A percentile compares a stretch with the other conserved stretches of the same genome.
These are phyloP conservation scores for Racocetra persica DNA, from an alignment of 371 early-diverging fungal genomes.

Conservation along the genomic window DNA sequence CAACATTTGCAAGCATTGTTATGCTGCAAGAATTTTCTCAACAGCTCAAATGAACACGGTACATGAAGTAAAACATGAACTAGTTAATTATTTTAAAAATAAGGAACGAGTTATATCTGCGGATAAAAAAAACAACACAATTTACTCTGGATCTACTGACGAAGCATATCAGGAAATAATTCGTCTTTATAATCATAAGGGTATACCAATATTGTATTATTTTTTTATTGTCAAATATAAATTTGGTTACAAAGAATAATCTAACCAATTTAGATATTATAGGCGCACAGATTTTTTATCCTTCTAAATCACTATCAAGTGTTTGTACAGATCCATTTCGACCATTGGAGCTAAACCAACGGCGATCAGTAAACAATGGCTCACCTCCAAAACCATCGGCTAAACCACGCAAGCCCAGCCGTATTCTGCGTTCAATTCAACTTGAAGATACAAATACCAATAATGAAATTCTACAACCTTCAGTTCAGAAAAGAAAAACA, in stretches of 20 bases:
- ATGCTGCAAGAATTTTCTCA: background rate
- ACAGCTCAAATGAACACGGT: background rate
- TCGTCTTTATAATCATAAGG: background rate
- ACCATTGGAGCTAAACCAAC: background rate
- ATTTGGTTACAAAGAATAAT: background rate
- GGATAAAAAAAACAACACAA: background rate
- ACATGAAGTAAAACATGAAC: background rate
- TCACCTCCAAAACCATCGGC: background rate
- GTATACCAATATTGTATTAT: background rate
- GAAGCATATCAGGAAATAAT: conserved; percentile 30
- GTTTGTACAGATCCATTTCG: conserved; percentile 7
- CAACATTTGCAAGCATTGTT: conserved; percentile 11
- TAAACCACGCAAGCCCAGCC: background rate
- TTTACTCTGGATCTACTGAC: background rate
- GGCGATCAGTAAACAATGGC: background rate
- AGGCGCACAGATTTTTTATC: background rate
- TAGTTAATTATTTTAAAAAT: conserved; percentile 31
- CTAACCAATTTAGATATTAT: background rate
- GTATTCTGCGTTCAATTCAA: background rate
- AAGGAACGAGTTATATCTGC: conserved; percentile 16
- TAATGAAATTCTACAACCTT: background rate
- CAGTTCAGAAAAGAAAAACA: too few relatives aligned
- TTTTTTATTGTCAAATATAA: background rate
- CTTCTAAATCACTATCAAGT: background rate
- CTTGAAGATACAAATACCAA: background rate